Base-by-base conservation (phyloP, 768 basidiomycete species). In the Suillus fuscotomentosus region DNA sequence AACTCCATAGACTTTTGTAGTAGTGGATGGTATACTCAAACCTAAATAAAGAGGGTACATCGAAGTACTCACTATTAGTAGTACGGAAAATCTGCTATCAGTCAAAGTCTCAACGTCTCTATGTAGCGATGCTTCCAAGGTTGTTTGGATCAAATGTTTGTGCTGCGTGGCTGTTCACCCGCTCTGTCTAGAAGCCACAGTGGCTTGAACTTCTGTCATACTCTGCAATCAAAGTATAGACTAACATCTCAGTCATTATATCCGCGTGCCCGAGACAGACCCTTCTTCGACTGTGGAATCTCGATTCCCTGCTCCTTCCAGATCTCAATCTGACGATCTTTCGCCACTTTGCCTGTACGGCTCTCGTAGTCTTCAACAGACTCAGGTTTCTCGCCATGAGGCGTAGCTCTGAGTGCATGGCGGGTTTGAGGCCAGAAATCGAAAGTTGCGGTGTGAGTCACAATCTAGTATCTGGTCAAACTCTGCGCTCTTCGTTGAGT, bases 361-460 rank as follows among this genome's bases (percentile, higher is more conserved):
- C 72, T 73, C 73, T 88, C 86, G 72, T 92, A 94, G 53, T 86
- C 89, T 51, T 79, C 85, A 22, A 93, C 93, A 0, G 88, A 91
- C n/a, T 81, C 80, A 1, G 92, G 93, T 66, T 82, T 84, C 73
- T 94, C 91, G 14, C 86, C 93, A 67, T 90, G 91, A 61, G 92
- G 93, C 3, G 92, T 94, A 11, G 88, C 89, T 55, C 92, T 86
- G 43, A 93, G 79, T 15, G 90, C 92, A 72, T 94, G 93, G 38
- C 92, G 84, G 45, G 83, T 86, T 42, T 84, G 82, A 11, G 90
- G 90, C 86, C 85, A 93, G 75, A 91, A 92, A 75, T 94, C 91
- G 70, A 92, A 93, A 14, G 86, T 92, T 14, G 91, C 92, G 22
- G 88, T 85, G 69, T 95, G 94, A 15, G 83, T 90, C 47, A 88